phyloP scores from a whole-genome alignment of 73 alveolate species.

The Paramecium tetraurelia region DNA sequence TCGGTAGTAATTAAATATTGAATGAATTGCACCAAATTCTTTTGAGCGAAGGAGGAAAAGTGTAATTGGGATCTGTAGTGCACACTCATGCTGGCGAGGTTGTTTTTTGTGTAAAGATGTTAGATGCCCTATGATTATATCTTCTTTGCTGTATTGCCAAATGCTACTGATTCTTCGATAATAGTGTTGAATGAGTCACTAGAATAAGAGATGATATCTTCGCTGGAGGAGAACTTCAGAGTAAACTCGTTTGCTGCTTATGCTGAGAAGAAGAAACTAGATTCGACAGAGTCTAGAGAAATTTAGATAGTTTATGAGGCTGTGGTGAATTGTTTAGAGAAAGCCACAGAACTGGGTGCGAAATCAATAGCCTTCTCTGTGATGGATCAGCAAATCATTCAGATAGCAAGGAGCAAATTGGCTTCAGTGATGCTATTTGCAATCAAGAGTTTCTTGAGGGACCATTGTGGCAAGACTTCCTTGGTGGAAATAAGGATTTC shows the following conservation, averaged over 20 bases:
- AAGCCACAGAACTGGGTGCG: not conserved
- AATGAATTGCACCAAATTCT: not conserved
- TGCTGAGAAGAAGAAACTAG: not conserved
- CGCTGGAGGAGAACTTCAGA: not conserved
- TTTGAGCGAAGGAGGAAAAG: conserved; percentile 33
- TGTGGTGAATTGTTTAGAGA: not conserved
- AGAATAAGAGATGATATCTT: not conserved
- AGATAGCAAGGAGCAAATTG: not conserved
- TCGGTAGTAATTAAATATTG: not conserved
- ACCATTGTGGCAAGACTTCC: not conserved
- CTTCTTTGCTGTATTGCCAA: conserved; percentile 29
- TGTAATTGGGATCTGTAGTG: not conserved
- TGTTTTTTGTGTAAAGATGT: not conserved
- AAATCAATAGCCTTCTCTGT: not conserved
- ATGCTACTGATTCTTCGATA: not conserved
- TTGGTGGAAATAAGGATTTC: not conserved
- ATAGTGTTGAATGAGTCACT: not conserved
- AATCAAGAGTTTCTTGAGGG: not conserved
- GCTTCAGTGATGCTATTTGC: conserved; percentile 9
- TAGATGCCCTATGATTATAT: conserved; percentile 20
- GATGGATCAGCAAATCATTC: not conserved
- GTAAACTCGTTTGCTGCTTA: not conserved
- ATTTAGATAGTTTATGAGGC: not conserved
- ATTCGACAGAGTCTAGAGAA: not conserved
- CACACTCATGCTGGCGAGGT: conserved; percentile 51